Evolutionary conservation across 257 asterid genomes (phyloP).

Genomic region (Gardenia jasminoides): DNA sequence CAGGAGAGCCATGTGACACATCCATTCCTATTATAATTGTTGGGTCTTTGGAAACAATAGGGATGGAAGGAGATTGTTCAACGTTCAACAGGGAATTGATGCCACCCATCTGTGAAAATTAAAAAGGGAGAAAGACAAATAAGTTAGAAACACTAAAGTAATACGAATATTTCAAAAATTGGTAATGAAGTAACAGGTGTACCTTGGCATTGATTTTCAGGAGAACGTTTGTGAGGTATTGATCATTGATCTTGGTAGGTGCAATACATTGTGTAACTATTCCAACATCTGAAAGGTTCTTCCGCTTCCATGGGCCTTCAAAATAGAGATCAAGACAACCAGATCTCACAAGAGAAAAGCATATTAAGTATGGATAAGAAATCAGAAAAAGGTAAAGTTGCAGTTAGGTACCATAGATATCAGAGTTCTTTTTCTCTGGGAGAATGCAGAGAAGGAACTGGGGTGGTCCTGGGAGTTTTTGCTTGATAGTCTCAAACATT

Average conservation of each 20-base stretch:
- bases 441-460: constrained; percentile 60
- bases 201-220: constrained; percentile 74
- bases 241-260: constrained; percentile 62
- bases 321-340: neutral
- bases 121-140: neutral
- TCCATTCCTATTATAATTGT: constrained; percentile 82
- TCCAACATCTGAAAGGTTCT: constrained; percentile 52
- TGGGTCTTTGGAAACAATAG: constrained; percentile 45
- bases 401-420: constrained; percentile 49
- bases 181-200: neutral
- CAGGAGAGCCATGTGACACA: constrained; percentile 82
- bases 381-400: neutral
- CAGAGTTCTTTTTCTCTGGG: constrained; percentile 64
- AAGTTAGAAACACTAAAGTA: neutral
- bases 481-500: constrained; percentile 39
- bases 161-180: neutral
- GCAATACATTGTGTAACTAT: constrained; percentile 67
- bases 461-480: constrained; percentile 47
- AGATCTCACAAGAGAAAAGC: constrained; percentile 12
- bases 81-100: constrained; percentile 47
- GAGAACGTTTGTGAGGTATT: constrained; percentile 63
- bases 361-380: neutral
- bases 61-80: constrained; percentile 38
- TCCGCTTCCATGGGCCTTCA: constrained; percentile 81
- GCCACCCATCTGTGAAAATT: constrained; percentile 61